Base-by-base conservation (phyloP, 2,329 filamentous ascomycete genomes). In the Hypoxylon sp. region DNA sequence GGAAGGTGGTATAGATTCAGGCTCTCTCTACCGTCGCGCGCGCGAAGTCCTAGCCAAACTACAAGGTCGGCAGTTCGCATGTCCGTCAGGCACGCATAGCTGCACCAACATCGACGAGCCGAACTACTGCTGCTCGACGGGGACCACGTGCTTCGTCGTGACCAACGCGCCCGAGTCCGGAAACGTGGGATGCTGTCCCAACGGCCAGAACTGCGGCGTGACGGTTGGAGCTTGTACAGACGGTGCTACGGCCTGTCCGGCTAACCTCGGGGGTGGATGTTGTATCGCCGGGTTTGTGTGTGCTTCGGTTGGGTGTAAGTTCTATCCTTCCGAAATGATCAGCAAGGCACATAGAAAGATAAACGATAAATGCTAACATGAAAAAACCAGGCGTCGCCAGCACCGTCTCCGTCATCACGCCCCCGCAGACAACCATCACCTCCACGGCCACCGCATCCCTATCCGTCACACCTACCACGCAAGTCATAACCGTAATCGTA, bases 201-300 rank as follows among this genome's bases (percentile, higher is more conserved):
- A 82, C 37, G 92, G 91, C 3, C 81, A 83, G 47, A 85, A 78
- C 5, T 95, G 92, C 77, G 85, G 85, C 3, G 90, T 91, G 9
- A 81, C 81, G 0, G 88, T 94, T 5, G 86, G 85, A 0, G 76
- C 76, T n/a, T 94, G 92, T 71, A 83, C 84, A 2, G 81, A 83
- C 3, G 90, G 86, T 44, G 89, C 91, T 66, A 86, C 87, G 10
- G 87, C 87, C 53, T 95, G 92, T 76, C 84, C 89, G 0, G 84
- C 87, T 6, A 85, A 85, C 35, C 78, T 90, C 0, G 92, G 92
- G 2, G 92, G 92, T 13, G 92, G 92, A 2, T 95, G 92, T 76
- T 95, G 92, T 77, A 88, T 94, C 10, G 84, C 89, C 0, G 91
- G 91, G 3, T 94, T 88, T 74, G 83, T 87, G 1, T 95, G 92